Percentiles rank a stretch among this genome's conserved stretches.
Conservation (phyloP, 768 basidiomycete species). For the Pleurotus ostreatus region DNA sequence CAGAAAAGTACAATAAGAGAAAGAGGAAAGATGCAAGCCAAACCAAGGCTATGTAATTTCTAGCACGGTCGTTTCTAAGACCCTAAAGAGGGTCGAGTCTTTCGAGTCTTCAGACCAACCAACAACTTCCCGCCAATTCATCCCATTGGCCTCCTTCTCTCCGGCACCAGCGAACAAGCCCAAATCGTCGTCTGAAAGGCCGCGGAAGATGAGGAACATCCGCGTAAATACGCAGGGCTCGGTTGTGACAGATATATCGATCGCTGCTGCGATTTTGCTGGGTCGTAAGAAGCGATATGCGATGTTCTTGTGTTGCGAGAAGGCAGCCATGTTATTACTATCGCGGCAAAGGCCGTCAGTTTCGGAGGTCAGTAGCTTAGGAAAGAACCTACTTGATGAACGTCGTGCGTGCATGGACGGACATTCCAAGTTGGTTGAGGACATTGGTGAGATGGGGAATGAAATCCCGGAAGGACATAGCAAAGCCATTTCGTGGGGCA, state of each 20-base stretch:
- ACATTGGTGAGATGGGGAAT: constrained; percentile 77
- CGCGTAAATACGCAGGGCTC: constrained; percentile 82
- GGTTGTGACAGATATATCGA: constrained; percentile 80
- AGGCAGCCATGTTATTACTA: constrained; percentile 75
- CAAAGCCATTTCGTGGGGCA: constrained; percentile 78
- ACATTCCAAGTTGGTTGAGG: constrained; percentile 83
- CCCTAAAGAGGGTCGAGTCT: constrained; percentile 68
- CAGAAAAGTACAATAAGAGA: background rate
- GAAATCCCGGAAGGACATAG: constrained; percentile 80
- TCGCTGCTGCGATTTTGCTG: constrained; percentile 74
- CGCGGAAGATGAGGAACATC: constrained; percentile 83
- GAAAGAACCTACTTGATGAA: constrained; percentile 65
- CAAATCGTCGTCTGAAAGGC: constrained; percentile 76
- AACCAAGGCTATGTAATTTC: constrained; percentile 54
- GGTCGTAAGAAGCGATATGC: constrained; percentile 88
- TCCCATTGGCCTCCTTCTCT: constrained; percentile 79
- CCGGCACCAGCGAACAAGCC: constrained; percentile 71
- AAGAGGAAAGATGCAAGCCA: background rate
- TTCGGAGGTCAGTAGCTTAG: background rate
- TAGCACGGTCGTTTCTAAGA: constrained; percentile 75
- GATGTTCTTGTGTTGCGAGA: constrained; percentile 78
- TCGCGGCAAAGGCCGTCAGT: constrained; percentile 4
- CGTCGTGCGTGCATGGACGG: constrained; percentile 73
- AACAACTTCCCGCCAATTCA: constrained; percentile 78
- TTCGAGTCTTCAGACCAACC: constrained; percentile 82